Base-by-base conservation (phyloP, 164 flowering plant genomes). In the Aristolochia fimbriata region DNA sequence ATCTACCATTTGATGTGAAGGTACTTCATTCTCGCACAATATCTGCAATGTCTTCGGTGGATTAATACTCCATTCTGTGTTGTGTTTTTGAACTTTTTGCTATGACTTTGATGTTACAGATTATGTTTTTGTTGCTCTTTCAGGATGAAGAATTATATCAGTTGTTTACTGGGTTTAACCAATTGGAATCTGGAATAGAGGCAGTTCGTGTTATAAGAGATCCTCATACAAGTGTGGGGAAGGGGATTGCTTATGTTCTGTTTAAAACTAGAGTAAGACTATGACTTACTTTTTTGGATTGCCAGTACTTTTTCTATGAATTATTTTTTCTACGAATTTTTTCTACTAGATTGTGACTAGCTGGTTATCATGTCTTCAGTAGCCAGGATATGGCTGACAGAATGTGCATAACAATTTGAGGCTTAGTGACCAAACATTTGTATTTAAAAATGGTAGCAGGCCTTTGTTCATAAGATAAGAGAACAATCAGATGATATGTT, bases 1-100 rank as follows among this genome's bases (percentile, higher is more conserved):
- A 93, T 67, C 82, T 93, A 51, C 99, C 99, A 53, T 90, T 86
- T 78, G 97, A 93, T 78, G 96, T 86, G 49, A 86, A 90, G 92
- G 99, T 90, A 50, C 71, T 45, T 53, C 63, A 0, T 33, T 63
- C 23, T 20, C 20, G 6, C 27, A 10, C 58, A 37, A 12, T 30
- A 37, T 37, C 43, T 37, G 43, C 12, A 37, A 3, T 31, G 3
- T 37, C 10, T 3, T 37, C 12, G 43, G 8, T 7, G 43, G 43
- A 37, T 37, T 37, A 10, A 37, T 6, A 37, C 43, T 37, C 8
- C 43, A 37, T 37, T 37, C 8, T 3, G 10, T 37, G 43, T 37
- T 3, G 43, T 3, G 4, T 37, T 37, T 7, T 0, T 37, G 12
- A 37, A 37, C 43, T 37, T 37, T 3, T 0, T 37, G 43, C 43